Evolutionary conservation across 2,329 filamentous ascomycete genomes (phyloP), one percentile per base, ranked within the genome.

Genomic region (Penicillium sp.): DNA sequence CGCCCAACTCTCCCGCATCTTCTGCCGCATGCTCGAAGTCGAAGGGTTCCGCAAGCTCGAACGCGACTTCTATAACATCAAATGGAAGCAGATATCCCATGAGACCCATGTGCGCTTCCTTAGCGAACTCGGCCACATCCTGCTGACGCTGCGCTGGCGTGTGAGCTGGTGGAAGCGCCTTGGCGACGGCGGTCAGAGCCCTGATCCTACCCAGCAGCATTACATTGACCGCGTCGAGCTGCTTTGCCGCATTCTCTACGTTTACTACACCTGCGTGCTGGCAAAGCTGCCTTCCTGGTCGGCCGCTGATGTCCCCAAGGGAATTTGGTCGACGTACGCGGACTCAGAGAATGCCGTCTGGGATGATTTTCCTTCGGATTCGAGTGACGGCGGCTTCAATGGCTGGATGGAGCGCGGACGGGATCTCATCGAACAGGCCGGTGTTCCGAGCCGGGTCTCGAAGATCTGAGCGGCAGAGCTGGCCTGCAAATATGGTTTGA

Each of bases 1-100:
- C 3, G 74, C 74, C 1, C 75, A 77, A 52, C 64, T 78, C 19
- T 76, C 74, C 8, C 73, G 75, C 34, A 77, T 78, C 41, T 61
- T 78, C 53, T 76, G 75, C 61, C 74, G 76, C 50, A 76, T 77
- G 66, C 65, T 78, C 7, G 76, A 78, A 59, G 72, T 78, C 4
- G 74, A 77, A 62, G 76, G 73, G 2, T 78, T 75, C 68, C 67
- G 69, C 29, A 71, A 72, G 46, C 70, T 78, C 0, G 75, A 78
- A 55, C 73, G 71, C 10, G 69, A 72, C 51, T 74, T 76, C 53
- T 76, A 76, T 67, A 76, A 76, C 55, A 75, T 74, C 58, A 76
- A 76, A 57, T 76, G 74, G 72, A 75, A 76, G 54, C 69, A 74
- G 38, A 72, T 74, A 54, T 72, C 73, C 10, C 68, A 75, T 53